Evolutionary conservation across 306 rosid species (phyloP).

Genomic region (Herpetospermum pedunculosum): DNA sequence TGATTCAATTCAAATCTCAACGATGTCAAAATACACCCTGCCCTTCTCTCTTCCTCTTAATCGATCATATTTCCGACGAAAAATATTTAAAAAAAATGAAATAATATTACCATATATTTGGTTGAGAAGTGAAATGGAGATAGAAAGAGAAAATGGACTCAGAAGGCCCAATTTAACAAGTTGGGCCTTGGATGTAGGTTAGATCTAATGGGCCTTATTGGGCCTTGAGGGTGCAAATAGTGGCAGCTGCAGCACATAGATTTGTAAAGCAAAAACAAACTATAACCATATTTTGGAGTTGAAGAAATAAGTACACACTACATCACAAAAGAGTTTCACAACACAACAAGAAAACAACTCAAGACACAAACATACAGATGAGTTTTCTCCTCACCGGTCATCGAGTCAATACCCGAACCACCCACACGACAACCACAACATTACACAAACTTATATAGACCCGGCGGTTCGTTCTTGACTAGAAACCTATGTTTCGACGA

Average conservation of each 20-base stretch:
- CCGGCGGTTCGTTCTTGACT: slow-evolving; percentile 93
- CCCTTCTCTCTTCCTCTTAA: too few species aligned
- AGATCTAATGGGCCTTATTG: background rate
- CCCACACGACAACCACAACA: background rate
- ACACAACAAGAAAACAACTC: background rate
- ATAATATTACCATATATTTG: background rate
- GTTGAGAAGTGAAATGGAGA: background rate
- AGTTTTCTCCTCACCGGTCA: slow-evolving; percentile 14
- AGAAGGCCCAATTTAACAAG: background rate
- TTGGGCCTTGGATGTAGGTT: background rate
- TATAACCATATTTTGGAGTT: background rate
- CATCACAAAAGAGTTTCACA: slow-evolving; percentile 2
- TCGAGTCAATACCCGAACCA: slow-evolving; percentile 95
- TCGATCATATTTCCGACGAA: too few species aligned
- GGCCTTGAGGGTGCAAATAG: background rate
- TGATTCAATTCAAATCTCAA: too few species aligned
- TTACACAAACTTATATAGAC: background rate
- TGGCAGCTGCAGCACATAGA: background rate
- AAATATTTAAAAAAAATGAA: background rate
- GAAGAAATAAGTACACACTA: background rate
- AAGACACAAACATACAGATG: background rate
- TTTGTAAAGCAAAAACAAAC: background rate
- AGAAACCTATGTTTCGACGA: slow-evolving; percentile 36
- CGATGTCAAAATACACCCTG: too few species aligned
- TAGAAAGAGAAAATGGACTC: background rate